Evolutionary conservation across 768 basidiomycete species (phyloP).

Genomic region (Lactifluus hygrophoroides): DNA sequence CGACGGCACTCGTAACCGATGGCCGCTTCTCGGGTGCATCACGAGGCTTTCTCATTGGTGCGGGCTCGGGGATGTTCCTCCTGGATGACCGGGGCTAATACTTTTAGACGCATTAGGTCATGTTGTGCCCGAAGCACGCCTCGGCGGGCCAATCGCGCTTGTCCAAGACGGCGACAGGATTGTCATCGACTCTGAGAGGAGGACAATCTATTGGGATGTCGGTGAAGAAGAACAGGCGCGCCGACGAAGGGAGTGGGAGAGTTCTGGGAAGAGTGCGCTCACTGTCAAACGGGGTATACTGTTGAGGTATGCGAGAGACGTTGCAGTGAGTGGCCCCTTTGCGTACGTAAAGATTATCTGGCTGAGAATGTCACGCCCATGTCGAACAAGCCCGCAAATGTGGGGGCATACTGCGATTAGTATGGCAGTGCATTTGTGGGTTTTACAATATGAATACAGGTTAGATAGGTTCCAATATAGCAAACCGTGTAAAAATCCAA

Average conservation of each 20-base stretch:
- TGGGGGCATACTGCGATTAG: slow-evolving; percentile 77
- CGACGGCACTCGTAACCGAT: slow-evolving; percentile 79
- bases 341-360: neutral
- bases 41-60: slow-evolving; percentile 53
- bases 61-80: slow-evolving; percentile 1
- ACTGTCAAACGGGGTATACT: slow-evolving; percentile 70
- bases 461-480: neutral
- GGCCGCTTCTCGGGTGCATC: slow-evolving; percentile 85
- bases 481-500: neutral
- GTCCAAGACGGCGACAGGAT: slow-evolving; percentile 78
- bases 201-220: slow-evolving; percentile 67
- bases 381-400: slow-evolving; percentile 59
- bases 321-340: slow-evolving; percentile 47
- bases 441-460: neutral
- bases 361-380: slow-evolving; percentile 2
- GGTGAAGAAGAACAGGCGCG: slow-evolving; percentile 53
- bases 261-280: slow-evolving; percentile 50
- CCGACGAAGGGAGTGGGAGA: slow-evolving; percentile 63
- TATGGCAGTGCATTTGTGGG: neutral
- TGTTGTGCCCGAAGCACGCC: slow-evolving; percentile 54
- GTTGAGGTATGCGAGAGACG: slow-evolving; percentile 76
- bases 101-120: slow-evolving; percentile 38
- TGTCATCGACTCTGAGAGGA: slow-evolving; percentile 57
- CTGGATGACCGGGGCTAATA: neutral
- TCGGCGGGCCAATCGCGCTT: slow-evolving; percentile 83